A percentile compares a stretch with the other conserved stretches of the same genome.
Evolutionary conservation across 306 rosid genomes (phyloP).

Genomic region (Datisca glomerata): DNA sequence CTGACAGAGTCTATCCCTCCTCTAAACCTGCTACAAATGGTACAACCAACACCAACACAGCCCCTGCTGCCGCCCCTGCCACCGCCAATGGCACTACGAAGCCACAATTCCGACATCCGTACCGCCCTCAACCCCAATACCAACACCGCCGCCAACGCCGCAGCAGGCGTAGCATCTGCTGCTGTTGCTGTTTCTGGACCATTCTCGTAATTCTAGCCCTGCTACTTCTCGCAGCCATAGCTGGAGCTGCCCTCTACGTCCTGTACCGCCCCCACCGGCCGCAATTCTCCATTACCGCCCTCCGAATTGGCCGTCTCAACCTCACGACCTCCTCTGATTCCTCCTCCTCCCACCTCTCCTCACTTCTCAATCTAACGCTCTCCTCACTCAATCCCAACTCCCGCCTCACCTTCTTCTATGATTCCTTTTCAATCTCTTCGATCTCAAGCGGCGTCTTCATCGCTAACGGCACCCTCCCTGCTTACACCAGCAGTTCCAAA

Average conservation of each 20-base stretch:
- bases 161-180: conserved; percentile 52
- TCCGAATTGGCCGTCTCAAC: conserved; percentile 70
- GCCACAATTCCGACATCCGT: conserved; percentile 44
- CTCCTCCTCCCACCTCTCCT: conserved; percentile 50
- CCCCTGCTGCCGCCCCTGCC: too few species aligned
- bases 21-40: too few species aligned
- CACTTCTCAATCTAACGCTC: conserved; percentile 68
- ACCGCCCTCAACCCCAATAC: conserved; percentile 63
- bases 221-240: conserved; percentile 55
- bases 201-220: conserved; percentile 37
- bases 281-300: conserved; percentile 63
- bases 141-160: conserved; percentile 42
- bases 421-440: conserved; percentile 34
- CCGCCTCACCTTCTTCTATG: conserved; percentile 67
- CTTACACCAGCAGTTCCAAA: conserved; percentile 44
- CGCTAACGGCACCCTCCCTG: conserved; percentile 63
- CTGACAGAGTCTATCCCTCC: too few species aligned
- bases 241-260: conserved; percentile 64
- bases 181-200: conserved; percentile 95
- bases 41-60: too few species aligned
- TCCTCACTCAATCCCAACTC: conserved; percentile 67
- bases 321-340: conserved; percentile 56
- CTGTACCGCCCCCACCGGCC: conserved; percentile 92
- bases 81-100: conserved; percentile 27
- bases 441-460: conserved; percentile 31